Conservation (phyloP, 176 grass and related monocot species). For the Pontederia paniculata region DNA sequence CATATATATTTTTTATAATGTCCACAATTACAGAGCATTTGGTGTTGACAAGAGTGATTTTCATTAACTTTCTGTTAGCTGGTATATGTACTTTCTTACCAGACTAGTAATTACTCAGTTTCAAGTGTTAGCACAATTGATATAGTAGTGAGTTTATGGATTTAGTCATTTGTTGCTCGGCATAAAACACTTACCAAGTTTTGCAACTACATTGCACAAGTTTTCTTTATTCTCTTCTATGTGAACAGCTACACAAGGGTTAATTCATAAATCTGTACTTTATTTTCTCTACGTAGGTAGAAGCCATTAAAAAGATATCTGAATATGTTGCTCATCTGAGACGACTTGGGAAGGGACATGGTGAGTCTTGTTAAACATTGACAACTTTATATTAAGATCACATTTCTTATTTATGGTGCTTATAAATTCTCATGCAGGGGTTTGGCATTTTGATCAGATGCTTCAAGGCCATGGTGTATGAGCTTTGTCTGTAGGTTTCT, state of each 20-base stretch:
- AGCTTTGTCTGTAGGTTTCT: background rate
- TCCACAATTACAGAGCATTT: too few species aligned
- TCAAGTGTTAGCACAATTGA: too few species aligned
- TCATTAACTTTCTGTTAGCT: too few species aligned
- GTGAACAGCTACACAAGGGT: too few species aligned
- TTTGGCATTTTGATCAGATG: constrained; percentile 24
- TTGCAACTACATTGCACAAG: background rate
- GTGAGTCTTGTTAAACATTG: background rate
- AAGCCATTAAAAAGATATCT: constrained; percentile 16
- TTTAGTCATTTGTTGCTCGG: background rate
- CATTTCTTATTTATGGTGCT: background rate
- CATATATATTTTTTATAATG: too few species aligned
- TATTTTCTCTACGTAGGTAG: background rate
- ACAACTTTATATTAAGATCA: background rate
- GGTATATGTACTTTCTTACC: too few species aligned
- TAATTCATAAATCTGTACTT: background rate
- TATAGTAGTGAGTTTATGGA: background rate
- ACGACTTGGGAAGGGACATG: constrained; percentile 22
- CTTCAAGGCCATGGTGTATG: constrained; percentile 10
- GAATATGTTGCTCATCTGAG: constrained; percentile 18
- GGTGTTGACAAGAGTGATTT: too few species aligned
- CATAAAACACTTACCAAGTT: too few species aligned
- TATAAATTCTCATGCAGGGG: constrained; percentile 3
- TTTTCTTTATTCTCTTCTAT: too few species aligned
- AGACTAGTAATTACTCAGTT: too few species aligned